phyloP scores from a whole-genome alignment of 805 yeast genomes.

The Metschnikowia arizonensis region DNA sequence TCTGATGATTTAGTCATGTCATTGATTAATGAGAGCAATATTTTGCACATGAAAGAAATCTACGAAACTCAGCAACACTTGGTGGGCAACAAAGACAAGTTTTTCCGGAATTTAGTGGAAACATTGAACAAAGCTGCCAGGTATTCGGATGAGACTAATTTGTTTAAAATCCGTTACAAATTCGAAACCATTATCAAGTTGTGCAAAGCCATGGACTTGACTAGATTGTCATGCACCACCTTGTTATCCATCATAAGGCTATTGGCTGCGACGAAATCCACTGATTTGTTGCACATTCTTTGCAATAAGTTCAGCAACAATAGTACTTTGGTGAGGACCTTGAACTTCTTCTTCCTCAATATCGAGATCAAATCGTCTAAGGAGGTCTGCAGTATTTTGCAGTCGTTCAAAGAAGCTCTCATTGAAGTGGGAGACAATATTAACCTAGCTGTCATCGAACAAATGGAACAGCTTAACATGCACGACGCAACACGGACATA shows the following conservation, averaged over 20 bases:
- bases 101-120: constrained; percentile 12
- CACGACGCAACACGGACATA: neutral
- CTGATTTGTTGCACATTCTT: constrained; percentile 24
- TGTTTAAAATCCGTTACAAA: constrained; percentile 9
- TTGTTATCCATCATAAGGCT: constrained; percentile 25
- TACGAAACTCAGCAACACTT: constrained; percentile 11
- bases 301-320: constrained; percentile 24
- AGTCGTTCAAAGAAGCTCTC: constrained; percentile 24
- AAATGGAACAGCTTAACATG: constrained; percentile 6
- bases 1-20: constrained; percentile 9
- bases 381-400: constrained; percentile 23
- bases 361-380: constrained; percentile 16
- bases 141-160: constrained; percentile 1
- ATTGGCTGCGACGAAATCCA: constrained; percentile 23
- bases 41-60: constrained; percentile 16
- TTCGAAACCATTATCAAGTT: constrained; percentile 25
- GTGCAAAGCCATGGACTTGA: constrained; percentile 21
- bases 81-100: constrained; percentile 8
- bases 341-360: constrained; percentile 33
- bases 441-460: constrained; percentile 18
- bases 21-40: constrained; percentile 10
- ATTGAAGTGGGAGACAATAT: constrained; percentile 22
- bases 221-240: constrained; percentile 21
- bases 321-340: constrained; percentile 15
- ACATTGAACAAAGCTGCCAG: constrained; percentile 18